Evolutionary conservation across 768 basidiomycete genomes (phyloP), one percentile per base, ranked within the genome.

Genomic region (Pleurotus salmoneostramineus): DNA sequence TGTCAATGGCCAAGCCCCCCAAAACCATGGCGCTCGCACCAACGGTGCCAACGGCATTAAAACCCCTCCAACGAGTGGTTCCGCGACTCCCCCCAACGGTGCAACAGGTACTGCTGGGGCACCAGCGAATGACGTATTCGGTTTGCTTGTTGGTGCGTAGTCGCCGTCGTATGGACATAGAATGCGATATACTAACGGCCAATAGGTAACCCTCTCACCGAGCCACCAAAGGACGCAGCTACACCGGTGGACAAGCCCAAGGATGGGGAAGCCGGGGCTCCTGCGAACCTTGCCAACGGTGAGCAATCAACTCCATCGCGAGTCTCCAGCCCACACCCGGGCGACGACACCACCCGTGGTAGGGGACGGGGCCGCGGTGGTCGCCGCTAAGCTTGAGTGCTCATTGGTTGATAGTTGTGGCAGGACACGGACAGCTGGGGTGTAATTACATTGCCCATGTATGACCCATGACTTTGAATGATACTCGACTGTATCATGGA

Each of bases 241-340:
- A 17, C 31, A 32, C 10, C 10, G 1, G 33, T 31, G 27, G 48
- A 32, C 48, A 49, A 34, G 10, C 8, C 27, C 10, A 49, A 31
- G 11, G 48, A 34, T 32, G 27, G 6, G 12, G 48, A 34, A 11
- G 27, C 48, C 33, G 27, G 21, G 8, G 33, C 31, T 10, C 4
- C 47, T 31, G 5, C 47, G 6, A 31, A 31, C 32, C 27, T 55
- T 31, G 27, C 36, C 11, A 43, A 40, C 21, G 52, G 36, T 40
- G 52, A 55, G 52, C 36, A 31, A 7, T 43, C 52, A 35, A 55
- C 52, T 14, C 52, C 52, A 31, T 55, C 52, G 8, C 35, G 52
- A 21, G 52, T 55, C 40, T 40, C 52, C 52, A 55, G 52, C 52
- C 52, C 52, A 15, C 21, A 40, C 12, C 52, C 52, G 10, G 52